Base-by-base conservation (phyloP, 306 rosid genomes). In the Trichosanthes cucumerina region DNA sequence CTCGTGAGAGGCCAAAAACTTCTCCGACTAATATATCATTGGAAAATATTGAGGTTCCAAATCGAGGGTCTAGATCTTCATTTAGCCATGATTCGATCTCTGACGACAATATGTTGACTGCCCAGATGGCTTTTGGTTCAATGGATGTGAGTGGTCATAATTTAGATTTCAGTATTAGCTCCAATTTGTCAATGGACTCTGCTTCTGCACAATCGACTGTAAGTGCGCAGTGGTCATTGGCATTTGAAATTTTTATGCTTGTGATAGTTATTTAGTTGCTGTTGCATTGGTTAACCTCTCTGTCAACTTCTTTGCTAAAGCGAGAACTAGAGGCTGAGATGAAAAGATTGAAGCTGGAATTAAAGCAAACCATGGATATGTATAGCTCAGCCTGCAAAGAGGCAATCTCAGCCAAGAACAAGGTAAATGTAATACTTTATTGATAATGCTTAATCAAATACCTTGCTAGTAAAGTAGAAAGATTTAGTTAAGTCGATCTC, bases 361-460 rank as follows among this genome's bases (percentile, higher is more conserved):
- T 96, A 83, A 90, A 96, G 84, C 96, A 96, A 85, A 96, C 99
- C 76, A 92, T 92, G 97, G 91, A 96, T 82, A 87, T 92, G 98
- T 96, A 96, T 66, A 96, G 93, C 88, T 87, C 98, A 76, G 99
- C 98, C 41, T 91, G 99, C 89, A 96, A 90, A 85, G 98, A 96
- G 88, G 99, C 99, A 64, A 91, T 96, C 80, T 88, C 97, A 59
- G 99, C 99, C 34, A 92, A 96, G 86, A 88, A 90, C 43, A 83
- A 91, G 97, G 98, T 92, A 78, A 57, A 77, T 81, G 5, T 14
- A 53, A 75, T 38, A 28, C 33, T 75, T 41, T 38, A n/a, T 24
- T 54, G 36, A 56, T 34, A n/a, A 5, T 21, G 24, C 34, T 56
- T 11, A 34, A 8, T 56, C 9, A 28, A 74, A 50, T 49, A 16